Evolutionary conservation across 1,284 basidiomycete genomes (phyloP), one percentile per base, ranked within the genome.

Genomic region (Ganoderma sinense): DNA sequence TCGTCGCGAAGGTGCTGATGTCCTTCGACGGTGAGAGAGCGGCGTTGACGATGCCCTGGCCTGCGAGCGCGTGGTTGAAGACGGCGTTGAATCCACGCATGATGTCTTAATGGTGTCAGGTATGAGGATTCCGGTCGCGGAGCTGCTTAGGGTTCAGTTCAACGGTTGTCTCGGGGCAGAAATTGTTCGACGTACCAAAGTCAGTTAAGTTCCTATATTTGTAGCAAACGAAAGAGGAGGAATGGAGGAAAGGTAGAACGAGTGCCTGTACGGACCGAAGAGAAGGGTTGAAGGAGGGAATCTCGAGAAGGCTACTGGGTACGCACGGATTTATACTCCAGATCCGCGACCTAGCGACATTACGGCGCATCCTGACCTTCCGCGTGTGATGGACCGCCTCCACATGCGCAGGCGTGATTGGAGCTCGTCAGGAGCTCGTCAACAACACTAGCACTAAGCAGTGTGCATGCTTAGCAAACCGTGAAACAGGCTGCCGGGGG

Each of bases 1-100:
- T 77, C 16, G 39, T 26, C 26, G 81, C 76, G 33, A 58, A 23
- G 26, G 33, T 13, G 43, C 36, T 48, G 29, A 56, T 56, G 31
- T 18, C 53, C 29, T 56, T 56, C 6, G 29, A 4, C 23, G 61
- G 40, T 43, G 20, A 11, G 29, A 56, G 31, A 56, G 80, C 78
- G 48, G 83, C 77, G 65, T 83, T 78, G 45, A 87, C 73, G 62
- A 88, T 75, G 69, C 85, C 77, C 51, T 87, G 78, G 69, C 84
- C 74, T 64, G 81, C 75, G 64, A 82, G 75, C 51, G 79, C 77
- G 75, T 33, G 45, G 31, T 23, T 40, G 51, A 71, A 40, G 40
- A 69, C 20, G 6, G 62, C 53, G 67, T 69, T 55, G 29, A 69
- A 48, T 41, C 65, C 65, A 41, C 56, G 45, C 70, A 71, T 71